A percentile compares a stretch with the other conserved stretches of the same genome.
These are phyloP conservation scores for Stephanodiscus minutulus DNA, from an alignment of 108 stramenopile species.

Conservation along the genomic window DNA sequence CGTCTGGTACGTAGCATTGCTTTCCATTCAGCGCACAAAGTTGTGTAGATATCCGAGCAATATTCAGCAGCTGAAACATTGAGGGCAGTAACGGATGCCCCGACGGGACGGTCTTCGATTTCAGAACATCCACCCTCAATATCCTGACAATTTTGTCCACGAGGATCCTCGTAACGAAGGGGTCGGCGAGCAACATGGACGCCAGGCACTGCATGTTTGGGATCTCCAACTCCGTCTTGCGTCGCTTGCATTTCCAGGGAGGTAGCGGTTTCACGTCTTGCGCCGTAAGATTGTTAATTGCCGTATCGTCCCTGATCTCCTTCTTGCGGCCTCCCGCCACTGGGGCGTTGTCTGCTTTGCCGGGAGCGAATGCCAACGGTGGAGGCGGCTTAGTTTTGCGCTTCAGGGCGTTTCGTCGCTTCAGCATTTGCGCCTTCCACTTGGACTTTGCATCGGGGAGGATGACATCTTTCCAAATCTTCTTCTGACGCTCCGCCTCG, in stretches of 20 bases:
- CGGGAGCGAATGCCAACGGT: slow-evolving; percentile 44
- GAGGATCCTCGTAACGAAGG: slow-evolving; percentile 81
- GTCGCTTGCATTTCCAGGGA: slow-evolving; percentile 57
- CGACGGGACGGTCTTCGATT: slow-evolving; percentile 55
- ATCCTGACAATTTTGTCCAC: slow-evolving; percentile 70
- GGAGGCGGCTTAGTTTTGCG: slow-evolving; percentile 59
- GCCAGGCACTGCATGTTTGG: slow-evolving; percentile 84
- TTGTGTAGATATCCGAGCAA: slow-evolving; percentile 75
- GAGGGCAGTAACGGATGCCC: slow-evolving; percentile 72
- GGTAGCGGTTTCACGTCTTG: slow-evolving; percentile 51
- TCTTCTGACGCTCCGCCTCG: slow-evolving; percentile 78
- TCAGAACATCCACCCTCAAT: slow-evolving; percentile 57
- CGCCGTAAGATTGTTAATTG: slow-evolving; percentile 43
- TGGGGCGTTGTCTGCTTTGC: slow-evolving; percentile 13
- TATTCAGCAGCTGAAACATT: slow-evolving; percentile 76
- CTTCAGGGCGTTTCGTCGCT: slow-evolving; percentile 53
- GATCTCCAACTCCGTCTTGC: slow-evolving; percentile 51
- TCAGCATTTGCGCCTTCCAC: slow-evolving; percentile 57
- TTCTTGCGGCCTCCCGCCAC: slow-evolving; percentile 7
- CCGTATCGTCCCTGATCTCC: slow-evolving; percentile 37
- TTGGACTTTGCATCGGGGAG: slow-evolving; percentile 62
- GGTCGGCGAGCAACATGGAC: slow-evolving; percentile 82
- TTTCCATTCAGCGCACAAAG: slow-evolving; percentile 76
- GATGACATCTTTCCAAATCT: slow-evolving; percentile 76
- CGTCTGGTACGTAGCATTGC: slow-evolving; percentile 63